These are phyloP conservation scores for Apostasia shenzhenica DNA, from an alignment of 106 monocot species.

Conservation along the genomic window DNA sequence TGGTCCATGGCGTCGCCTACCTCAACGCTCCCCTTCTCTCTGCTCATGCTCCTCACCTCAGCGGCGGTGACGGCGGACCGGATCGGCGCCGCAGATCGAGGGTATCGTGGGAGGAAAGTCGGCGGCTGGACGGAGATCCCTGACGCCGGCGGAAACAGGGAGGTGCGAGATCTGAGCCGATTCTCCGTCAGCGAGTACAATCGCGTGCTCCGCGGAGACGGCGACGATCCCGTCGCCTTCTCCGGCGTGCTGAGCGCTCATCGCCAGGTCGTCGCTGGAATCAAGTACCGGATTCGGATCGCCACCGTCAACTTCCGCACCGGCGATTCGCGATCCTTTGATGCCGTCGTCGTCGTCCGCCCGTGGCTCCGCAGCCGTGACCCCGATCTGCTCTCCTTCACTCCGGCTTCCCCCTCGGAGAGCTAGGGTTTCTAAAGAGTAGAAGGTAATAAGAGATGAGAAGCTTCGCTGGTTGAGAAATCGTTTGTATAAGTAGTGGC, in stretches of 20 bases:
- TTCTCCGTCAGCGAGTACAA: constrained; percentile 42
- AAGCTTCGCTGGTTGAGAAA: too few species aligned
- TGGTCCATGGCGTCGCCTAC: too few species aligned
- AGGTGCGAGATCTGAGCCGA: constrained; percentile 27
- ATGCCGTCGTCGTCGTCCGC: constrained; percentile 48
- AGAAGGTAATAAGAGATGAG: too few species aligned
- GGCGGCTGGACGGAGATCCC: constrained; percentile 23
- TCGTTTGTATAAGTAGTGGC: too few species aligned
- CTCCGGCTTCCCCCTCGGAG: not conserved
- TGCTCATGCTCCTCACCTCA: constrained; percentile 3
- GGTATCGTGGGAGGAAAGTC: not conserved
- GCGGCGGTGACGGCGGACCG: not conserved
- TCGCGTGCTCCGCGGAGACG: not conserved
- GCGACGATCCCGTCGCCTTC: constrained; percentile 12
- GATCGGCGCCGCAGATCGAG: not conserved
- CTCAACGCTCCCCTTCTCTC: not conserved
- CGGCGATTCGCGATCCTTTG: constrained; percentile 14
- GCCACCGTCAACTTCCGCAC: not conserved
- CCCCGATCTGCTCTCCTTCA: constrained; percentile 31
- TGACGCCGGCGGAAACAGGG: constrained; percentile 24
- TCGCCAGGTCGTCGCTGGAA: constrained; percentile 35
- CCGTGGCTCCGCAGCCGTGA: constrained; percentile 21
- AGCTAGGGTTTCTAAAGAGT: too few species aligned
- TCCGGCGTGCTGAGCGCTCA: constrained; percentile 18
- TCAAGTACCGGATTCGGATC: constrained; percentile 32